Conservation (phyloP, 2,329 filamentous ascomycete genomes). For the Xylariaceae sp. region DNA sequence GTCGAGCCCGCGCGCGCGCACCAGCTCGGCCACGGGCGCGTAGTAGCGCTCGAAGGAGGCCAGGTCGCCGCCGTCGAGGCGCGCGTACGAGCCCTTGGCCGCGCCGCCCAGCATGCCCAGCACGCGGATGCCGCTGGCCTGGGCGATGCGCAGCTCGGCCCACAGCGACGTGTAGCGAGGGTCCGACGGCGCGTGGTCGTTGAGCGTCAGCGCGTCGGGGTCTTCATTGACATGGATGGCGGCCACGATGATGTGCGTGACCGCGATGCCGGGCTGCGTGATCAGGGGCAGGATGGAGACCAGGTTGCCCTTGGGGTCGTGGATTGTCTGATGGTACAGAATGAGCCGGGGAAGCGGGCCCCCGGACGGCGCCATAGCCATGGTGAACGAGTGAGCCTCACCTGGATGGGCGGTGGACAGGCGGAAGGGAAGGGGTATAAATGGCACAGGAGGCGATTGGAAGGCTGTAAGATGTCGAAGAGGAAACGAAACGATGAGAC, state of each 20-base stretch:
- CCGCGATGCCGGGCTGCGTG: conserved; percentile 26
- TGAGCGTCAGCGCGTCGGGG: conserved; percentile 61
- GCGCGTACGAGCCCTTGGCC: conserved; percentile 60
- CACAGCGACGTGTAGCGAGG: conserved; percentile 58
- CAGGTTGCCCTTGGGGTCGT: conserved; percentile 27
- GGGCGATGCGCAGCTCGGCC: conserved; percentile 62
- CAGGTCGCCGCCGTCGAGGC: conserved; percentile 38
- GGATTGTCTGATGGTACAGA: conserved; percentile 33
- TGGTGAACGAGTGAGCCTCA: too few relatives aligned
- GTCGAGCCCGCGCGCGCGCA: conserved; percentile 50
- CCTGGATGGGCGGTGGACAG: too few relatives aligned
- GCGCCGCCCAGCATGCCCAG: conserved; percentile 76
- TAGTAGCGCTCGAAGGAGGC: conserved; percentile 64
- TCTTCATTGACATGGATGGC: conserved; percentile 69
- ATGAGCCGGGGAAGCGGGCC: conserved; percentile 19
- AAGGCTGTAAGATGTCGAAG: too few relatives aligned
- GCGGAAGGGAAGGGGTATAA: too few relatives aligned
- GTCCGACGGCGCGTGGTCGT: conserved; percentile 62
- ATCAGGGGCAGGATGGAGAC: conserved; percentile 36
- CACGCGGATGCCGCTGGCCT: conserved; percentile 64
- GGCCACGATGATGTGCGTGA: conserved; percentile 71
- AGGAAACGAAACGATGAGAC: too few relatives aligned
- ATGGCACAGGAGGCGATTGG: too few relatives aligned
- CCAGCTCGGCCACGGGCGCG: conserved; percentile 51
- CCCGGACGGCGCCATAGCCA: conserved; percentile 16